Conservation (phyloP, 257 asterid species). For the Fraxinus americana region DNA sequence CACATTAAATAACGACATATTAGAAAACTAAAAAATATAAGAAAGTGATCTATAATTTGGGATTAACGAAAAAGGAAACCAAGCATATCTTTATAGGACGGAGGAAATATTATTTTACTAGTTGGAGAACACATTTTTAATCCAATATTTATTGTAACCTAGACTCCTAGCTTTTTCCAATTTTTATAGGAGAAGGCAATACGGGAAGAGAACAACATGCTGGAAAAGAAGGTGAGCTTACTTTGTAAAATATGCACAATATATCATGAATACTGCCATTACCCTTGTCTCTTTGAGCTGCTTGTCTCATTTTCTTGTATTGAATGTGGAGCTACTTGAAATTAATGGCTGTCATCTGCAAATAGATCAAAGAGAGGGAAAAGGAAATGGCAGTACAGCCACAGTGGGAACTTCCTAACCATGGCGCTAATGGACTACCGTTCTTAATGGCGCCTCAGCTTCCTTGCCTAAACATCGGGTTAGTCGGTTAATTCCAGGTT, state of each 20-base stretch:
- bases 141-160: not conserved
- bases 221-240: slow-evolving; percentile 39
- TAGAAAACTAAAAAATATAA: too few relatives aligned
- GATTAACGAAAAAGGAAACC: too few relatives aligned
- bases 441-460: slow-evolving; percentile 31
- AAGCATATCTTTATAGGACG: too few relatives aligned
- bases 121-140: too few relatives aligned
- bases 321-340: not conserved
- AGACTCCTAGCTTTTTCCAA: not conserved
- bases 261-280: not conserved
- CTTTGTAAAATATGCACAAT: not conserved
- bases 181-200: slow-evolving; percentile 43
- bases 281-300: not conserved
- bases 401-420: slow-evolving; percentile 39
- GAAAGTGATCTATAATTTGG: too few relatives aligned
- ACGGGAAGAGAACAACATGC: slow-evolving; percentile 49
- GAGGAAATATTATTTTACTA: too few relatives aligned
- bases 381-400: slow-evolving; percentile 30
- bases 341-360: not conserved
- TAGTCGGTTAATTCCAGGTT: not conserved
- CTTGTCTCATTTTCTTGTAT: not conserved
- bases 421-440: slow-evolving; percentile 26
- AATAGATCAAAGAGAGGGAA: slow-evolving; percentile 48
- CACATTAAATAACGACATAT: too few relatives aligned
- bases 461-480: slow-evolving; percentile 44